Evolutionary conservation across 495 filamentous ascomycete genomes (phyloP), one percentile per base, ranked within the genome.

Genomic region (Trichoderma orchidacearum): DNA sequence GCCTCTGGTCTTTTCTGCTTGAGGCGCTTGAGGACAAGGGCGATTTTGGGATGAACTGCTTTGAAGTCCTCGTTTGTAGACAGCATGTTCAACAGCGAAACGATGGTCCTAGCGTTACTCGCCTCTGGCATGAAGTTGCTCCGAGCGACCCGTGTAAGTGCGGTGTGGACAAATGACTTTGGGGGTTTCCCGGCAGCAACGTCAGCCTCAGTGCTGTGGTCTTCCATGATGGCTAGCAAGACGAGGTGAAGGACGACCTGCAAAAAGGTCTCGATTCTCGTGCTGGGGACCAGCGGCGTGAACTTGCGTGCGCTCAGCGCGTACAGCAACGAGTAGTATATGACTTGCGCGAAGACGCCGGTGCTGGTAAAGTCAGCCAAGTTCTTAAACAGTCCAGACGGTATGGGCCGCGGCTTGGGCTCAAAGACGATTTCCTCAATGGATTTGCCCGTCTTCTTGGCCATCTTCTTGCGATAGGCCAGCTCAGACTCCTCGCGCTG

Each of bases 401-500:
- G 70, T 52, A 97, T 90, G 38, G 81, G 80, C n/a, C 82, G 83
- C 25, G 96, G 75, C 58, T 82, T 90, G 2, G 93, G 90, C 68
- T 96, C 92, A 65, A 86, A 95, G n/a, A 96, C 91, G 60, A 96
- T 83, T 38, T 99, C 92, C 13, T 85, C 79, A 7, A 78, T 72
- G 38, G 84, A 75, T 63, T 88, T 87, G 1, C 93, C 91, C 0
- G 85, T 90, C 72, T 86, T 87, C 71, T 94, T 92, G 8, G 89
- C 85, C 72, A 91, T 81, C 78, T 88, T 85, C 53, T 84, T 85
- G 56, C 82, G 86, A 68, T 90, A 96, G 17, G 87, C 85, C 55
- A 76, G 85, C 71, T 99, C 93, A 0, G 91, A 87, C 65, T 99
- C 93, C 62, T 99, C 93, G 27, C 93, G 85, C 68, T 97, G 94